Evolutionary conservation across 148 eudicot species (phyloP).

Genomic region (Dysphania ambrosioides): DNA sequence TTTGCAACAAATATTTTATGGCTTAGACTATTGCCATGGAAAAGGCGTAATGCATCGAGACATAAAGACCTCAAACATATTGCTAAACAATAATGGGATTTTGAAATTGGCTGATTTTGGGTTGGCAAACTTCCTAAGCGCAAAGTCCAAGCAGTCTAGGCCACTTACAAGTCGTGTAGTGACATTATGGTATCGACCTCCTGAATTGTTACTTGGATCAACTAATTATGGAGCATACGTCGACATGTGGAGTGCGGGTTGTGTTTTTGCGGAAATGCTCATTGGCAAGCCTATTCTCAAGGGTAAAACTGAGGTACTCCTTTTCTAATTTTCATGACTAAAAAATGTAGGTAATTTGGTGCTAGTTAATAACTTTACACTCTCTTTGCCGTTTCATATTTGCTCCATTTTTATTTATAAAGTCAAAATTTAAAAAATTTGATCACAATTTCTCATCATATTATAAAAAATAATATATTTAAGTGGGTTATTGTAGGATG

Average conservation of each 20-base stretch:
- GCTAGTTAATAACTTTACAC: too few species aligned
- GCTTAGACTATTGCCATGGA: slow-evolving; percentile 75
- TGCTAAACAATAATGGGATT: slow-evolving; percentile 71
- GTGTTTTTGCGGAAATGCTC: slow-evolving; percentile 81
- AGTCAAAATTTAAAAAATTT: too few species aligned
- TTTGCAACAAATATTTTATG: slow-evolving; percentile 71
- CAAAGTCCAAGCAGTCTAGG: slow-evolving; percentile 52
- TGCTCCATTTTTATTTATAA: too few species aligned
- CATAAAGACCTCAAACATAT: slow-evolving; percentile 73
- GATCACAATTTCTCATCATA: too few species aligned
- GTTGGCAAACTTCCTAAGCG: slow-evolving; percentile 56
- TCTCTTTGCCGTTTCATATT: too few species aligned
- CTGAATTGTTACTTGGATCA: slow-evolving; percentile 83
- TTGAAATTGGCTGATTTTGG: slow-evolving; percentile 91
- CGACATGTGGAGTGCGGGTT: slow-evolving; percentile 92
- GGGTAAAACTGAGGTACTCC: slow-evolving; percentile 84
- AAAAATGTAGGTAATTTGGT: too few species aligned
- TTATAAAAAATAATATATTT: too few species aligned
- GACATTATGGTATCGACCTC: slow-evolving; percentile 97
- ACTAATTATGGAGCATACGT: slow-evolving; percentile 72
- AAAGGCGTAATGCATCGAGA: slow-evolving; percentile 86
- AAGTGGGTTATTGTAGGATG: too few species aligned
- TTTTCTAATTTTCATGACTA: too few species aligned
- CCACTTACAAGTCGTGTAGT: slow-evolving; percentile 90
- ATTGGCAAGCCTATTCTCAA: slow-evolving; percentile 75